A percentile compares a stretch with the other conserved stretches of the same genome.
Conservation (phyloP, 352 stramenopile species). For the Phytophthora citrophthora region DNA sequence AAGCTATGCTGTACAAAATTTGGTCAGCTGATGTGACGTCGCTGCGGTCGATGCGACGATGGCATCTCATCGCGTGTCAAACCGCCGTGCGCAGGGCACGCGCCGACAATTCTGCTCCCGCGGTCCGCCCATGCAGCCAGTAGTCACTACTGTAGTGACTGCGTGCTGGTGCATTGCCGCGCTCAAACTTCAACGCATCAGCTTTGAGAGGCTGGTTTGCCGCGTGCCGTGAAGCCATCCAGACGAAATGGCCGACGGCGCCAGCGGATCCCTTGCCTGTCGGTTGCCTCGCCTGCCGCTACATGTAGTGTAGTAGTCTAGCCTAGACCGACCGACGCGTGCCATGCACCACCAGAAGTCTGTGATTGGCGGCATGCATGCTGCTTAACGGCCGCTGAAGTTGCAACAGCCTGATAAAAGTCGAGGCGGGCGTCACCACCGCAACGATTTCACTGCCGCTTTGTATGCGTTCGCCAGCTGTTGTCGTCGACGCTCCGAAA, state of each 20-base stretch:
- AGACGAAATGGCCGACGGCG: too few relatives aligned
- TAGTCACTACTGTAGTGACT: not conserved
- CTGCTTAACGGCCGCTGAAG: too few relatives aligned
- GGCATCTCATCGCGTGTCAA: not conserved
- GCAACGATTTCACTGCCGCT: not conserved
- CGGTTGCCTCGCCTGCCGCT: not conserved
- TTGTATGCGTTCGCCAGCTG: not conserved
- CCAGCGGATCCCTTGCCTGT: not conserved
- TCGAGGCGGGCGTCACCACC: not conserved
- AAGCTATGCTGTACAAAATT: not conserved
- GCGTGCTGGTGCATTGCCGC: not conserved
- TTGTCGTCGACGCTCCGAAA: not conserved
- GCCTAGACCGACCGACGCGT: not conserved
- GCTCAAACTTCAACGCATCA: too few relatives aligned
- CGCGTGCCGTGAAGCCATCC: not conserved
- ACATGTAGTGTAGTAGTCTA: not conserved
- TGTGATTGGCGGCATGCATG: conserved; percentile 18
- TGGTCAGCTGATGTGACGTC: not conserved
- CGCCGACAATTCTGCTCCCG: not conserved
- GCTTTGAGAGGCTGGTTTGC: not conserved
- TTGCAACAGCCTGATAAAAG: too few relatives aligned
- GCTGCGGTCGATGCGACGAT: not conserved
- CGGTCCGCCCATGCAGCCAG: not conserved
- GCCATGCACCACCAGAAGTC: conserved; percentile 24
- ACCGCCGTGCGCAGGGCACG: not conserved